phyloP scores from a whole-genome alignment of 371 early-diverging fungal genomes.

The Encephalitozoon cuniculi region DNA sequence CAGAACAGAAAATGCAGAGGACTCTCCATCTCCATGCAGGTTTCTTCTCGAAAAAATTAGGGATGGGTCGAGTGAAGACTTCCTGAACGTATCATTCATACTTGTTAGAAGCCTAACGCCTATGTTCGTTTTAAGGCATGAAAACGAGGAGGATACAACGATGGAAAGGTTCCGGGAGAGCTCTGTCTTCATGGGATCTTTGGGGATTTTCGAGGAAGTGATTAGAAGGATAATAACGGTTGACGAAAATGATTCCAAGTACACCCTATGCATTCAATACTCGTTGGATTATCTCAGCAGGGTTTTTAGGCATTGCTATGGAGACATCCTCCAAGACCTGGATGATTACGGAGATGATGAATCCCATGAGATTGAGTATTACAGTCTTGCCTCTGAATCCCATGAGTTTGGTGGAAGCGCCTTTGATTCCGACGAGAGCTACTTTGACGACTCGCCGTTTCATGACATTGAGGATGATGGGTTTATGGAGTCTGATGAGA shows the following conservation, averaged over 20 bases:
- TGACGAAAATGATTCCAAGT: neutral
- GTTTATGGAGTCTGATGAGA: neutral
- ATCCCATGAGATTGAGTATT: neutral
- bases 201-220: neutral
- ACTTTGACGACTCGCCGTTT: neutral
- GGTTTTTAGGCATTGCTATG: neutral
- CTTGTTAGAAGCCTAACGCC: neutral
- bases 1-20: neutral
- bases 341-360: neutral
- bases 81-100: neutral
- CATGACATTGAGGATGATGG: neutral
- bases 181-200: neutral
- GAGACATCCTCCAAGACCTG: neutral
- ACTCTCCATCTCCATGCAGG: neutral
- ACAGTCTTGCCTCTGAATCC: neutral
- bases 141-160: neutral
- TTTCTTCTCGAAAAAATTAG: neutral
- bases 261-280: neutral
- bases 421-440: neutral
- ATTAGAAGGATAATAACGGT: neutral
- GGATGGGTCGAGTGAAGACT: neutral
- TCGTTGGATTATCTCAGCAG: neutral
- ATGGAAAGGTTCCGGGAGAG: neutral
- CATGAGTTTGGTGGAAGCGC: neutral
- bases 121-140: neutral